A percentile compares a stretch with the other conserved stretches of the same genome.
Evolutionary conservation across 2,329 filamentous ascomycete species (phyloP).

Genomic region (Stemphylium lycopersici): DNA sequence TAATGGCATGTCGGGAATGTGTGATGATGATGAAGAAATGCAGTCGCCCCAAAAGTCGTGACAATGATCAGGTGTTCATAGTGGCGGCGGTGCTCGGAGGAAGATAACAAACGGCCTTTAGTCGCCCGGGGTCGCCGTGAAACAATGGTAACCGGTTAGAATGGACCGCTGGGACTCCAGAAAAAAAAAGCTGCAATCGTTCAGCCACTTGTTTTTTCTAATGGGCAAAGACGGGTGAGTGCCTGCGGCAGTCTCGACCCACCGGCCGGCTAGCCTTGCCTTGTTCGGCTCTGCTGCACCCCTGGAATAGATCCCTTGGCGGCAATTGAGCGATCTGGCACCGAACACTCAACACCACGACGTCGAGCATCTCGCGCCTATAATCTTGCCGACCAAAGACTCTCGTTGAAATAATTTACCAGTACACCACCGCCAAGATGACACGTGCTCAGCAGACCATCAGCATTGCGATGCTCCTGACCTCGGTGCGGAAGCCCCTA

Average conservation of each 20-base stretch:
- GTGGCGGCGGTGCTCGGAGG: conserved; percentile 4
- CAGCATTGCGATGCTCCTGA: conserved; percentile 83
- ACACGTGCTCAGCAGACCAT: conserved; percentile 93
- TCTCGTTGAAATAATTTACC: conserved; percentile 17
- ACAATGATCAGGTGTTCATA: conserved; percentile 18
- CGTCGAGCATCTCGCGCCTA: conserved; percentile 13
- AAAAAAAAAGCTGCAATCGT: conserved; percentile 14
- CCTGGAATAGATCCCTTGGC: conserved; percentile 33
- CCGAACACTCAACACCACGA: conserved; percentile 23
- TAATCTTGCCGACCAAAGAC: conserved; percentile 28
- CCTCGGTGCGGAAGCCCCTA: conserved; percentile 69
- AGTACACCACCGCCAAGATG: conserved; percentile 63
- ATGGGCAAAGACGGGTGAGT: conserved; percentile 11
- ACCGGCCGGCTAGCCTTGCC: conserved; percentile 17
- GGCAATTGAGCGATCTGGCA: conserved; percentile 37
- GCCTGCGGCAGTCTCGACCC: conserved; percentile 15
- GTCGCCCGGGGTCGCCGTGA: conserved; percentile 1
- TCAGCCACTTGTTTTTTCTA: conserved; percentile 15
- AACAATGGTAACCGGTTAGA: conserved; percentile 1
- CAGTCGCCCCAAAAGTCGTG: conserved; percentile 8
- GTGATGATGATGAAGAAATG: conserved; percentile 9
- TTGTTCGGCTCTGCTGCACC: conserved; percentile 25
- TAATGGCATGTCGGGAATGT: conserved; percentile 21
- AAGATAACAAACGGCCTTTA: conserved; percentile 8
- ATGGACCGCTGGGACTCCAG: neutral